These are phyloP conservation scores for Ricinus communis DNA, from an alignment of 345 rosid species.

Conservation along the genomic window DNA sequence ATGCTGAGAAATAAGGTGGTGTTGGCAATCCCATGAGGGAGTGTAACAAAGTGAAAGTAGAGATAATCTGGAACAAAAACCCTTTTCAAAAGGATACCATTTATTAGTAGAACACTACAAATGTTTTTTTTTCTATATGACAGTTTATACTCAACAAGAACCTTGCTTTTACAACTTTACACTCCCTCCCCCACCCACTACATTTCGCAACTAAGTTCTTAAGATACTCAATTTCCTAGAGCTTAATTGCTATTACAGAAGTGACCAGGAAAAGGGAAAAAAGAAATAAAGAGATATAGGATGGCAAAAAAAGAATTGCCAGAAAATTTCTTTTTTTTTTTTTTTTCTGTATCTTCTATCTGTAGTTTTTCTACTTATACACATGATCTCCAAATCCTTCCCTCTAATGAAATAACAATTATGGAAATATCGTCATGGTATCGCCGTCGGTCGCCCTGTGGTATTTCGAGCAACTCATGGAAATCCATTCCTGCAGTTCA, in stretches of 20 bases:
- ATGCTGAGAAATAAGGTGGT: constrained; percentile 8
- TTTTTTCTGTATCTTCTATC: neutral
- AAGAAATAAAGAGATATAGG: neutral
- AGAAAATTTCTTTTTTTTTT: too few relatives aligned
- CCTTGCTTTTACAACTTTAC: constrained; percentile 44
- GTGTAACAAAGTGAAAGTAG: constrained; percentile 1
- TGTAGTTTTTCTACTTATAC: constrained; percentile 43
- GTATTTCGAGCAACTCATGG: constrained; percentile 35
- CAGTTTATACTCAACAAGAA: constrained; percentile 35
- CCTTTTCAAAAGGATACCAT: constrained; percentile 23
- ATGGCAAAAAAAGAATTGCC: constrained; percentile 37
- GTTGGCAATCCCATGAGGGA: constrained; percentile 3
- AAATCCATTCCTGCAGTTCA: constrained; percentile 58
- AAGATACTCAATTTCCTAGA: too few relatives aligned
- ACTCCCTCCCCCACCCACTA: constrained; percentile 34
- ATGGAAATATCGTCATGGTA: constrained; percentile 39
- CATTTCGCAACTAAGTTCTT: constrained; percentile 28
- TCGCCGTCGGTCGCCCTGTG: constrained; percentile 36
- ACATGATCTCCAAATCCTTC: constrained; percentile 57
- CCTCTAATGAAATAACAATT: constrained; percentile 35
- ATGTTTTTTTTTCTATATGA: constrained; percentile 26
- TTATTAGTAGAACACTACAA: constrained; percentile 41
- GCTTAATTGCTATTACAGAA: constrained; percentile 36
- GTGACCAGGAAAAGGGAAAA: constrained; percentile 31
- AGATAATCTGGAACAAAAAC: constrained; percentile 16